Evolutionary conservation across 2,329 filamentous ascomycete genomes (phyloP).

Genomic region (Curvularia eragrostidis): DNA sequence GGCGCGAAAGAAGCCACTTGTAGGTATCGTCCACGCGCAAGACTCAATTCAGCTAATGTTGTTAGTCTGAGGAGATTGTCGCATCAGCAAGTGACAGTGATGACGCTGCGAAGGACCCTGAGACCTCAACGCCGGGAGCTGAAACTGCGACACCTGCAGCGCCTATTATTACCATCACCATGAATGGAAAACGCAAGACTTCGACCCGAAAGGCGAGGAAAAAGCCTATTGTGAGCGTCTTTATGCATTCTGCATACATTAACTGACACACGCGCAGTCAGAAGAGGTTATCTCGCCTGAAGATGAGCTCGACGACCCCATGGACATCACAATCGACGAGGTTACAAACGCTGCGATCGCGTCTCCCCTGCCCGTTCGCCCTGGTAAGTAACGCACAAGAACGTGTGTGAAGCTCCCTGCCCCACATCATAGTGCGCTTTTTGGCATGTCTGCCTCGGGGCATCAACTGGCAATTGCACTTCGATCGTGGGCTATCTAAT

Average conservation of each 20-base stretch:
- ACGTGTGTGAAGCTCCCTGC: conserved; percentile 10
- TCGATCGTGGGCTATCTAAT: background rate
- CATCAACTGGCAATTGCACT: background rate
- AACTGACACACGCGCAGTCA: conserved; percentile 27
- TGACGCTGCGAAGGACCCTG: conserved; percentile 28
- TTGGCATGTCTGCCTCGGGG: background rate
- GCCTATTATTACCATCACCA: conserved; percentile 17
- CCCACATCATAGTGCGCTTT: conserved; percentile 4
- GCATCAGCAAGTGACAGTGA: conserved; percentile 36
- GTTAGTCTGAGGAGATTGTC: conserved; percentile 42
- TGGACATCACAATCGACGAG: conserved; percentile 25
- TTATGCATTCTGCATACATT: background rate
- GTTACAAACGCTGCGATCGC: conserved; percentile 20
- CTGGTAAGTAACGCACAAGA: conserved; percentile 33
- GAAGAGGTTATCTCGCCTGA: conserved; percentile 41
- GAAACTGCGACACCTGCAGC: conserved; percentile 21
- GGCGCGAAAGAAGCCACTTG: conserved; percentile 39
- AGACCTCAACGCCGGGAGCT: conserved; percentile 15
- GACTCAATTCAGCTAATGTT: conserved; percentile 18
- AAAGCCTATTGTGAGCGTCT: conserved; percentile 39
- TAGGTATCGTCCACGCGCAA: conserved; percentile 14
- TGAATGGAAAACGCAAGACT: conserved; percentile 37
- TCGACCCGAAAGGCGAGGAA: conserved; percentile 36
- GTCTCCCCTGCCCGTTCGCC: conserved; percentile 33
- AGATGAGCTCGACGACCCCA: conserved; percentile 37